Base-by-base conservation (phyloP, 73 alveolate species). In the Chromera velia region DNA sequence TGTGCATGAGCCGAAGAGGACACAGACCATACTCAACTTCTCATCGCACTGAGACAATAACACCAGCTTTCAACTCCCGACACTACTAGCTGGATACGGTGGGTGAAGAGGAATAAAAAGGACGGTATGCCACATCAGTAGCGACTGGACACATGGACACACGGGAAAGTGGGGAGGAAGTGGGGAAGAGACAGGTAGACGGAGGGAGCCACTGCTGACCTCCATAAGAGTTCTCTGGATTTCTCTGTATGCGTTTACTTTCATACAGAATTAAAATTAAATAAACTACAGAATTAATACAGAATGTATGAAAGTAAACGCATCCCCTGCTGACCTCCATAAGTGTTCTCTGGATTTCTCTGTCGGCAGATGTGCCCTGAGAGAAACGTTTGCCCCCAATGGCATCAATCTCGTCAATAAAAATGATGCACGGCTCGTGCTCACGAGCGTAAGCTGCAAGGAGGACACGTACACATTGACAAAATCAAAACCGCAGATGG, bases 271-370 rank as follows among this genome's bases (percentile, higher is more conserved):
- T n/a, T n/a, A n/a, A n/a, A n/a, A n/a, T n/a, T n/a, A n/a, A n/a
- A n/a, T n/a, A n/a, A n/a, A n/a, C n/a, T n/a, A n/a, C n/a, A n/a
- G n/a, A n/a, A n/a, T n/a, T n/a, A n/a, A n/a, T n/a, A n/a, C n/a
- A n/a, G n/a, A n/a, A n/a, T n/a, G n/a, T n/a, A n/a, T n/a, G n/a
- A n/a, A n/a, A n/a, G n/a, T n/a, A n/a, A 76, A 90, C 72, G 28
- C 67, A 19, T 48, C 73, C 73, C 48, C 18, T 0, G 87, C 95
- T 97, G 31, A 93, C 88, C 87, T 96, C 99, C 99, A 91, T 94
- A 69, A 96, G 81, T 4, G 99, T 96, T 82, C 99, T 91, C 80
- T 96, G 95, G 73, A 96, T 95, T 85, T 96, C 99, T 93, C 99
- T 89, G 83, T 96, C 99, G 34, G 99, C 98, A 1, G 94, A 88